Evolutionary conservation across 495 filamentous ascomycete genomes (phyloP).

Genomic region (Lasiosphaeriaceae sp.): DNA sequence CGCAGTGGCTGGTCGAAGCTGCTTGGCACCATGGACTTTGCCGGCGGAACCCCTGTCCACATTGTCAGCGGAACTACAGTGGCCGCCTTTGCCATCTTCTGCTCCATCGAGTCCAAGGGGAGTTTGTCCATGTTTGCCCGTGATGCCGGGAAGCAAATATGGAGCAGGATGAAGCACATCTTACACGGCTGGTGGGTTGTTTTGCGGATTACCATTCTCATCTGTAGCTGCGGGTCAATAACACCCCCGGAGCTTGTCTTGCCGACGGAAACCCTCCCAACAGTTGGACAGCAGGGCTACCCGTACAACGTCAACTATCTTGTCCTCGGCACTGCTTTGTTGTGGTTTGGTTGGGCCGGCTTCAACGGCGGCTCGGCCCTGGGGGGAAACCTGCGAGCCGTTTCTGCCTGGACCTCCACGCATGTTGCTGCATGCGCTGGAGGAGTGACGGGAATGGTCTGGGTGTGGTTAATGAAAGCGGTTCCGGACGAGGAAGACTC

Average conservation of each 20-base stretch:
- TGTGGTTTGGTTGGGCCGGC: slow-evolving; percentile 96
- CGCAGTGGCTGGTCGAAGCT: slow-evolving; percentile 66
- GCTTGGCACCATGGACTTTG: slow-evolving; percentile 75
- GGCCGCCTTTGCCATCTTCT: slow-evolving; percentile 72
- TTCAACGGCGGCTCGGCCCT: slow-evolving; percentile 94
- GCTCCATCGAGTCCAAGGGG: slow-evolving; percentile 10
- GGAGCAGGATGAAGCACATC: not conserved
- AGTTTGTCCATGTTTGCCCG: not conserved
- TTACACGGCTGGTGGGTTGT: slow-evolving; percentile 3
- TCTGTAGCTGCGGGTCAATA: not conserved
- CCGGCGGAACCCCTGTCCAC: slow-evolving; percentile 82
- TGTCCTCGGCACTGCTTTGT: slow-evolving; percentile 82
- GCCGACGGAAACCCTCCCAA: not conserved
- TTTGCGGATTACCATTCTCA: not conserved
- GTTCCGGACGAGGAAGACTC: slow-evolving; percentile 37
- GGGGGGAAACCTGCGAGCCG: slow-evolving; percentile 81
- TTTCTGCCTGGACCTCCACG: slow-evolving; percentile 89
- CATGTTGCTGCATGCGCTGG: slow-evolving; percentile 80
- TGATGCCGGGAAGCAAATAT: not conserved
- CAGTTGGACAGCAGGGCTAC: not conserved
- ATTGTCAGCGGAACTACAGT: slow-evolving; percentile 78
- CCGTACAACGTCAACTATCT: slow-evolving; percentile 91
- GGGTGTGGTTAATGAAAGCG: slow-evolving; percentile 11
- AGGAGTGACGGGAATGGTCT: slow-evolving; percentile 58
- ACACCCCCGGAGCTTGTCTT: not conserved